Conservation (phyloP, 768 basidiomycete genomes). For the Boletus tomentosulus region DNA sequence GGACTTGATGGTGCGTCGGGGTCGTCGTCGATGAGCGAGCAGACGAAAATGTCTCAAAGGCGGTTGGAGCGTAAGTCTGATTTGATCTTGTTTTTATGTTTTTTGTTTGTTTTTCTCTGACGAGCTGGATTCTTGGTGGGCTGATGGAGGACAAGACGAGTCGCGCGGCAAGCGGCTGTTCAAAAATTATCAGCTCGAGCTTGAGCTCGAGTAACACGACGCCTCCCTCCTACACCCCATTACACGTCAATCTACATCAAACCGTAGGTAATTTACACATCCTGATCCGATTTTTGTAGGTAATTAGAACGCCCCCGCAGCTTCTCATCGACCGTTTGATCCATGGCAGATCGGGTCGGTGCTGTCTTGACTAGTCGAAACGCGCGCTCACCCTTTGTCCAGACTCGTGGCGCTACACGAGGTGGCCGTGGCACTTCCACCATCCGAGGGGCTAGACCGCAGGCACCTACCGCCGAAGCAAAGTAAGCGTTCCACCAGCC, state of each 20-base stretch:
- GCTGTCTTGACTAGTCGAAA: background rate
- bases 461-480: constrained; percentile 15
- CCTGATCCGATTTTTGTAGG: constrained; percentile 7
- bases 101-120: background rate
- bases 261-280: constrained; percentile 12
- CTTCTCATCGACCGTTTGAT: background rate
- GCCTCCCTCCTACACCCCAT: background rate
- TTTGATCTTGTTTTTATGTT: constrained; percentile 9
- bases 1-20: constrained; percentile 15
- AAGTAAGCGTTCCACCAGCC: constrained; percentile 21
- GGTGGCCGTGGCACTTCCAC: constrained; percentile 42
- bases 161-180: constrained; percentile 35
- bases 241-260: constrained; percentile 18
- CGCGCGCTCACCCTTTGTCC: constrained; percentile 24
- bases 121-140: constrained; percentile 26
- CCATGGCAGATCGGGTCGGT: constrained; percentile 33
- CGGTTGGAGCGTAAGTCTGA: constrained; percentile 10
- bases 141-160: constrained; percentile 22
- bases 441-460: constrained; percentile 17
- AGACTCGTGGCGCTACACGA: constrained; percentile 60
- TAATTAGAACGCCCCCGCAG: constrained; percentile 11
- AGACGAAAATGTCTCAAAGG: constrained; percentile 14
- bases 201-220: constrained; percentile 7
- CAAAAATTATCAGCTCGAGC: constrained; percentile 26
- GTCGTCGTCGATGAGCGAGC: constrained; percentile 22